Evolutionary conservation across 163 green algal species (phyloP).

Genomic region (Scenedesmus sp.): DNA sequence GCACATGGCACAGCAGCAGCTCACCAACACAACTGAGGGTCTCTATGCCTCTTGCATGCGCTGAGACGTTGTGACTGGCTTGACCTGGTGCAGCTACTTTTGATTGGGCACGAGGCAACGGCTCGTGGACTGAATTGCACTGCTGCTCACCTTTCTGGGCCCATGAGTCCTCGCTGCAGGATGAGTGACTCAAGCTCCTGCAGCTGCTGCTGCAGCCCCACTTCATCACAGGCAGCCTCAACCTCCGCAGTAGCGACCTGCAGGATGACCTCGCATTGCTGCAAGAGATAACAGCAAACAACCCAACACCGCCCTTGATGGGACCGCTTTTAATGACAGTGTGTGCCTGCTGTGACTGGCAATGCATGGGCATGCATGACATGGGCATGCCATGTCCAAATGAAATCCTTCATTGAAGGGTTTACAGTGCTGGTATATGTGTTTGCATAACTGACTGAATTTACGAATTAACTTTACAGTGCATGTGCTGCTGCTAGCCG

Average conservation of each 20-base stretch:
- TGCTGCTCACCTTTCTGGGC: background rate
- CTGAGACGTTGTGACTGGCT: background rate
- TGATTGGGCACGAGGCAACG: background rate
- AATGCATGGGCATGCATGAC: too few relatives aligned
- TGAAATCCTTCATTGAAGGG: too few relatives aligned
- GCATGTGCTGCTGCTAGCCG: background rate
- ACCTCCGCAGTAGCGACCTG: conserved; percentile 23
- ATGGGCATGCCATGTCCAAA: too few relatives aligned
- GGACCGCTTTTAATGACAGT: too few relatives aligned
- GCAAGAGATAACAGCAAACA: background rate
- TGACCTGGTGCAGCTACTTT: background rate
- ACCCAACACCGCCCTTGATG: too few relatives aligned
- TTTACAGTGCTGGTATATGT: background rate
- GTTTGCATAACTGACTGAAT: background rate
- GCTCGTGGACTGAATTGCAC: background rate
- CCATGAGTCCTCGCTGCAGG: conserved; percentile 33
- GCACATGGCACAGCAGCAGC: too few relatives aligned
- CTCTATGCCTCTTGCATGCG: background rate
- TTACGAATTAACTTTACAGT: background rate
- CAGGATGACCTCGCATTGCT: conserved; percentile 35
- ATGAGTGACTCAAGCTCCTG: conserved; percentile 49
- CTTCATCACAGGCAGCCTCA: conserved; percentile 27
- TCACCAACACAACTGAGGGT: too few relatives aligned
- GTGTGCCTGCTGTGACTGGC: too few relatives aligned
- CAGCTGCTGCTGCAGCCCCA: conserved; percentile 52